These are phyloP conservation scores for Alternaria ventricosa DNA, from an alignment of 2,329 filamentous ascomycete species.

Conservation along the genomic window DNA sequence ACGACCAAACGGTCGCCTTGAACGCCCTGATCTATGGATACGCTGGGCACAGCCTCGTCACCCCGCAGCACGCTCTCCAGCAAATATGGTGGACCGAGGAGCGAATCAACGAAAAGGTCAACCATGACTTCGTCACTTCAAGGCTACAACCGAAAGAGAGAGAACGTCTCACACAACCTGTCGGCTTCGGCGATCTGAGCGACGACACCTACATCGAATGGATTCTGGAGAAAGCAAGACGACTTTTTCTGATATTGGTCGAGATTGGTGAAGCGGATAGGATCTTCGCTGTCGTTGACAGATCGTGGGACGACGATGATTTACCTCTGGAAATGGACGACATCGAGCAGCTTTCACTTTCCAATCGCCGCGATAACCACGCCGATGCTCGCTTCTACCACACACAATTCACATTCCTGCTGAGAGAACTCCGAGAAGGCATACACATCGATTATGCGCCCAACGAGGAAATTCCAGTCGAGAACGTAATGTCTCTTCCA, in stretches of 20 bases:
- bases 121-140: conserved; percentile 69
- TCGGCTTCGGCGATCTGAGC: conserved; percentile 72
- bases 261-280: conserved; percentile 74
- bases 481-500: conserved; percentile 67
- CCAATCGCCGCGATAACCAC: conserved; percentile 64
- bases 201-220: conserved; percentile 80
- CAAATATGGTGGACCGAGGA: conserved; percentile 75
- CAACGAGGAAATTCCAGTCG: conserved; percentile 72
- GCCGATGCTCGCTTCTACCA: conserved; percentile 73
- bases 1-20: conserved; percentile 53
- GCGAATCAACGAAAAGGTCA: conserved; percentile 73
- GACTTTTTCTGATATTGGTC: conserved; percentile 73
- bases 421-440: conserved; percentile 67
- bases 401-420: conserved; percentile 73
- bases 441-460: conserved; percentile 69
- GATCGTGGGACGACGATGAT: conserved; percentile 79
- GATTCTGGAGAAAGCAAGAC: conserved; percentile 72
- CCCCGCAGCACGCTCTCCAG: conserved; percentile 56
- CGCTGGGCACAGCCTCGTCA: conserved; percentile 58
- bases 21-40: conserved; percentile 60
- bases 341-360: conserved; percentile 68
- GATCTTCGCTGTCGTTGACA: conserved; percentile 77
- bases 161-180: conserved; percentile 65
- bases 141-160: conserved; percentile 69
- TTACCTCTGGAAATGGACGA: conserved; percentile 72